Conservation (phyloP, 805 yeast genomes). For the Candida khao-thaluensis region DNA sequence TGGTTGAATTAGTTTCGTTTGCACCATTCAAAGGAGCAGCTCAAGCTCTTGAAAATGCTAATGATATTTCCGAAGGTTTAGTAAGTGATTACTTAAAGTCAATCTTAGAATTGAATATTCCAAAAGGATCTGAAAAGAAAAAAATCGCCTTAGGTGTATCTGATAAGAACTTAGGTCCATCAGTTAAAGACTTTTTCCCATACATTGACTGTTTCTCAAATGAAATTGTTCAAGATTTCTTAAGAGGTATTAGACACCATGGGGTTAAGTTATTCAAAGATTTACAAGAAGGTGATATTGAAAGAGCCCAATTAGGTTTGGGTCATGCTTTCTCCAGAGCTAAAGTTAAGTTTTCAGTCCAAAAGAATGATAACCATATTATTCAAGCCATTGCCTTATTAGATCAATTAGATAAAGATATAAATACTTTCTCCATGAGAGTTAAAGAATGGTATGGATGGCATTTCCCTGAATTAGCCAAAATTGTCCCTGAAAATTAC, state of each 20-base stretch:
- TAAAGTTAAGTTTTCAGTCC: constrained; percentile 97
- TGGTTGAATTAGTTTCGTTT: constrained; percentile 90
- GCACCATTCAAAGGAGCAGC: constrained; percentile 99
- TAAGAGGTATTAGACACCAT: constrained; percentile 92
- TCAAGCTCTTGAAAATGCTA: constrained; percentile 97
- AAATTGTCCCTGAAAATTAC: constrained; percentile 87
- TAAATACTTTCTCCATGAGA: constrained; percentile 96
- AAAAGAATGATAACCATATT: constrained; percentile 98
- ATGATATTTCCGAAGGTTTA: constrained; percentile 95
- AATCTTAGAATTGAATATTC: constrained; percentile 85
- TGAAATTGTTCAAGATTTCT: constrained; percentile 90
- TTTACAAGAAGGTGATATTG: constrained; percentile 91
- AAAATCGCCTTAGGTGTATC: constrained; percentile 81
- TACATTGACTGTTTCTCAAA: constrained; percentile 85
- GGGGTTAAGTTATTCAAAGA: constrained; percentile 88
- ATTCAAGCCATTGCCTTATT: constrained; percentile 97
- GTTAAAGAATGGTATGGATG: constrained; percentile 98
- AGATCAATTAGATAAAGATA: constrained; percentile 97
- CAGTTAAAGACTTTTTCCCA: constrained; percentile 88
- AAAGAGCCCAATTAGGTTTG: constrained; percentile 97
- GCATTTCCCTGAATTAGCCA: constrained; percentile 97
- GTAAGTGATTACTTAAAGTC: constrained; percentile 91
- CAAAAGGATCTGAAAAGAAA: constrained; percentile 68
- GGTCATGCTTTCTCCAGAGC: constrained; percentile 99
- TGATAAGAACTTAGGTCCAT: constrained; percentile 94